These are phyloP conservation scores for Mangifera indica DNA, from an alignment of 345 rosid genomes.

Conservation along the genomic window DNA sequence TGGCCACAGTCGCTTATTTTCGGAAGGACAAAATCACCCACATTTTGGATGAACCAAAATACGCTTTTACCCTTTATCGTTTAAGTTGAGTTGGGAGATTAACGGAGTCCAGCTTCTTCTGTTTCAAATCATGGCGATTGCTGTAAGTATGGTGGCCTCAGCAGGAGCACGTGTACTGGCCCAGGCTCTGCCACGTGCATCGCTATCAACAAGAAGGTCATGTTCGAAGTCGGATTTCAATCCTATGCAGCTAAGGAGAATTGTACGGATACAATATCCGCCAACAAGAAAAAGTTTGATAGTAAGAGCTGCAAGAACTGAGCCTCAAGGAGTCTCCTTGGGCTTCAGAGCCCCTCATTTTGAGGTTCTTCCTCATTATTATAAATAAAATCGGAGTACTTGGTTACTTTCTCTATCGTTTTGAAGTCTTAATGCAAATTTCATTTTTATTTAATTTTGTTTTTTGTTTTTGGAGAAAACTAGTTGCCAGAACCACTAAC, in stretches of 20 bases:
- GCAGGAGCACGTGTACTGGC: constrained; percentile 21
- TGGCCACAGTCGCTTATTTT: too few species aligned
- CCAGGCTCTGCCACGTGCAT: constrained; percentile 16
- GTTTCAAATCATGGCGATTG: constrained; percentile 29
- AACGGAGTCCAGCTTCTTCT: not conserved
- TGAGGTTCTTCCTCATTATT: constrained; percentile 38
- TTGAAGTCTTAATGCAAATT: not conserved
- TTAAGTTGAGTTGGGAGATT: not conserved
- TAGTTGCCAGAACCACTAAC: constrained; percentile 81
- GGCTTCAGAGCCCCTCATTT: constrained; percentile 70
- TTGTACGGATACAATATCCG: not conserved
- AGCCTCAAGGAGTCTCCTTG: constrained; percentile 55
- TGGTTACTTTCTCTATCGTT: not conserved
- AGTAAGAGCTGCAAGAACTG: constrained; percentile 62
- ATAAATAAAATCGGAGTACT: not conserved
- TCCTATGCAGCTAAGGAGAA: constrained; percentile 32
- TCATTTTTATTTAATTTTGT: not conserved
- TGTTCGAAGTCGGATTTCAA: constrained; percentile 24
- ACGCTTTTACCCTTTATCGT: not conserved
- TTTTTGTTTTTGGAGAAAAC: constrained; percentile 1
- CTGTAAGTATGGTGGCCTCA: constrained; percentile 16
- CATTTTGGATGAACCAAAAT: too few species aligned
- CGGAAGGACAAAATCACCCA: too few species aligned
- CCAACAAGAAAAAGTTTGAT: constrained; percentile 36
- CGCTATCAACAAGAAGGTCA: constrained; percentile 16